Evolutionary conservation across 169 alveolate genomes (phyloP).

Genomic region (Babesia ovata): DNA sequence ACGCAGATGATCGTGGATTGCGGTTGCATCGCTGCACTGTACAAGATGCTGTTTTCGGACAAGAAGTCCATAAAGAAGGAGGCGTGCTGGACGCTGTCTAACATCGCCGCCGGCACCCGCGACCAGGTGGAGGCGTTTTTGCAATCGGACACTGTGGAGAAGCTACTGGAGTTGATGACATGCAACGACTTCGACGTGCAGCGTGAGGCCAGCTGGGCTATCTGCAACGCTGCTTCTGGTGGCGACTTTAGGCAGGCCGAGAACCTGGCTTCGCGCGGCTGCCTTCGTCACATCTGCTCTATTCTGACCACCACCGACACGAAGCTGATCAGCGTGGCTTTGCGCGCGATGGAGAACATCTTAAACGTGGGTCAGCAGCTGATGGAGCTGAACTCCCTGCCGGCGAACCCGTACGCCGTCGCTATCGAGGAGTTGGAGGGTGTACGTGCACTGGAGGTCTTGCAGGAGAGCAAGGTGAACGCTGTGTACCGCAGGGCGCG

Average conservation of each 20-base stretch:
- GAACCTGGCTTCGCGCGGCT: slow-evolving; percentile 88
- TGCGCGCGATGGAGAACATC: slow-evolving; percentile 91
- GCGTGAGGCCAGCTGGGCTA: slow-evolving; percentile 98
- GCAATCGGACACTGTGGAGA: slow-evolving; percentile 82
- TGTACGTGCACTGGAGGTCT: slow-evolving; percentile 70
- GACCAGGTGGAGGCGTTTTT: slow-evolving; percentile 89
- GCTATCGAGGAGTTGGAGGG: slow-evolving; percentile 83
- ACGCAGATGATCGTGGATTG: slow-evolving; percentile 91
- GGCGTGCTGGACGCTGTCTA: slow-evolving; percentile 96
- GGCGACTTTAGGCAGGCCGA: slow-evolving; percentile 87
- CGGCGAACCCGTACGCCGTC: slow-evolving; percentile 83
- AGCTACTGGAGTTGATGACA: slow-evolving; percentile 82
- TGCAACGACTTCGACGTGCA: slow-evolving; percentile 91
- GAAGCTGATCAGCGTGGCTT: slow-evolving; percentile 88
- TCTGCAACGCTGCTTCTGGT: slow-evolving; percentile 94
- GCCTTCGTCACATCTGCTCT: slow-evolving; percentile 87
- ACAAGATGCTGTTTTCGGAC: slow-evolving; percentile 82
- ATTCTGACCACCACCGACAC: slow-evolving; percentile 88
- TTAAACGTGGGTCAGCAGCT: slow-evolving; percentile 86
- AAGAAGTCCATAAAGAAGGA: slow-evolving; percentile 93
- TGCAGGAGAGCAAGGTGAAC: slow-evolving; percentile 78
- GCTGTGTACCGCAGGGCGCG: slow-evolving; percentile 74
- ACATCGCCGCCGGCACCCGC: slow-evolving; percentile 94
- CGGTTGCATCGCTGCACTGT: slow-evolving; percentile 88
- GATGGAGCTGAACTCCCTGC: slow-evolving; percentile 76